Base-by-base conservation (phyloP, 2,329 filamentous ascomycete species). In the Aspergillus melleus region DNA sequence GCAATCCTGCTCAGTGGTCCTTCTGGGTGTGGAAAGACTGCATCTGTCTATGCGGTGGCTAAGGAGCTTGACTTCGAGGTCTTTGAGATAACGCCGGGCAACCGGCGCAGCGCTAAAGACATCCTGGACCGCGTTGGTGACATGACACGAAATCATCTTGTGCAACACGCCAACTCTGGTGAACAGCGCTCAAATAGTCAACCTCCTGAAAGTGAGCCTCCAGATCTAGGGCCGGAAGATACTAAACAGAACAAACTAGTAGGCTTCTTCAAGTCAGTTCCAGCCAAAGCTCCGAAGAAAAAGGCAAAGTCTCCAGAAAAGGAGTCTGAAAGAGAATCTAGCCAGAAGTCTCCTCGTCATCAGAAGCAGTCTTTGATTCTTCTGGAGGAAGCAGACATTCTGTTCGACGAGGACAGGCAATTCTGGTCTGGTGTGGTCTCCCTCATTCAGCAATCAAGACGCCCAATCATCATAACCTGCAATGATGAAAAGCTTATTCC, bases 301-400 rank as follows among this genome's bases (percentile, higher is more conserved):
- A 39, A 62, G 64, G 57, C 63, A 65, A 60, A 57, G 39, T 12
- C 59, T 22, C 55, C 62, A n/a, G 66, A 65, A 54, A 42, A 64
- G 50, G 55, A 64, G 16, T 60, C 75, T 56, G 58, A 66, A 32
- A 64, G 60, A 22, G 67, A 67, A 49, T 64, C 54, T 19, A 62
- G 64, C 19, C 58, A 74, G 61, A 83, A 84, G 64, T 58, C 60
- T 0, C 24, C 63, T 29, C 67, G 72, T 26, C 73, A 79, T 26
- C 94, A 98, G 74, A 96, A 96, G 68, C 95, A 99, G 75, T 98
- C 94, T 0, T 80, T 99, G 20, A 97, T 99, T 62, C 81, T 99
- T 2, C 81, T 99, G 1, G 95, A 99, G 75, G 95, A 99, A 76
- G 92, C 92, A 0, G 96, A 99, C 70, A 79, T 98, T 16, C 82